phyloP scores from a whole-genome alignment of 169 alveolate genomes.

The Plasmodium chabaudi region DNA sequence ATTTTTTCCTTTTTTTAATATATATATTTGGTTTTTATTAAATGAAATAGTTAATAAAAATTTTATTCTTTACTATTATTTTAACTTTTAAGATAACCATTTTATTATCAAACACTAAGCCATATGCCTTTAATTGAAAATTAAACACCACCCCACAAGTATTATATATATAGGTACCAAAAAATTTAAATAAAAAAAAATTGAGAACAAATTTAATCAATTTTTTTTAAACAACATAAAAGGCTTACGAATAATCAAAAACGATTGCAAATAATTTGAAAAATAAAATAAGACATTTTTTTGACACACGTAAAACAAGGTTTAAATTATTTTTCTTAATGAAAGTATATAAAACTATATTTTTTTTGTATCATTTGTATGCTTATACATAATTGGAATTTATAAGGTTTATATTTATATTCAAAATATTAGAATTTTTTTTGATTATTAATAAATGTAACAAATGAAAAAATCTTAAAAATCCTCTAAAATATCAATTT shows the following conservation, averaged over 20 bases:
- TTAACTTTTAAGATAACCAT: constrained; percentile 42
- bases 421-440: neutral
- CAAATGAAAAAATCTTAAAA: neutral
- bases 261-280: constrained; percentile 5
- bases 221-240: constrained; percentile 12
- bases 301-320: neutral
- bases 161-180: constrained; percentile 2
- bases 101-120: constrained; percentile 21
- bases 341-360: constrained; percentile 5
- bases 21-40: neutral
- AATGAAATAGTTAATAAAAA: constrained; percentile 14
- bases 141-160: neutral
- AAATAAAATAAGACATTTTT: constrained; percentile 20
- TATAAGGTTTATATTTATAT: neutral
- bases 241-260: constrained; percentile 9
- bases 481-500: constrained; percentile 11
- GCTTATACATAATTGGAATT: too few relatives aligned
- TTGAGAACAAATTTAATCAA: constrained; percentile 21
- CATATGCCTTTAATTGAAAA: neutral
- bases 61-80: constrained; percentile 8
- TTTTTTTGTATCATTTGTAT: neutral
- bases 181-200: constrained; percentile 11
- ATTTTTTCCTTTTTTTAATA: constrained; percentile 34
- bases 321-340: constrained; percentile 11
- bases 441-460: constrained; percentile 9